Percentiles rank a stretch among this genome's conserved stretches.
Evolutionary conservation across 805 yeast species (phyloP).

Genomic region (Pachysolen tannophilus): DNA sequence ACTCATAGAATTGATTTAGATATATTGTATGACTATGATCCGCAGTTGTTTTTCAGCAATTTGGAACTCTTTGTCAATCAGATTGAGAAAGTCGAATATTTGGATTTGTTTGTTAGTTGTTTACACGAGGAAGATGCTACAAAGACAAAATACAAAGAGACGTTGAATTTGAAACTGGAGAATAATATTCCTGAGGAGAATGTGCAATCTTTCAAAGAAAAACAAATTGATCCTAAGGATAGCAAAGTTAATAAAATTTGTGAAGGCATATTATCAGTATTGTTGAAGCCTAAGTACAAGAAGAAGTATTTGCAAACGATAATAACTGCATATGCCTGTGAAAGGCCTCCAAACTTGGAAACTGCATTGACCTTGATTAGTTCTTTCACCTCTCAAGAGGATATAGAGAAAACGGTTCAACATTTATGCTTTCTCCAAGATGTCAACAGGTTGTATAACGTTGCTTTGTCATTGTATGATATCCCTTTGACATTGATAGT

Average conservation of each 20-base stretch:
- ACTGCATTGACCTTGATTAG: constrained; percentile 66
- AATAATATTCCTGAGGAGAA: constrained; percentile 14
- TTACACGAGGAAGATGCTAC: constrained; percentile 83
- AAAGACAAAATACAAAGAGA: constrained; percentile 73
- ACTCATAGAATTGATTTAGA: constrained; percentile 90
- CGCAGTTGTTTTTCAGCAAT: constrained; percentile 56
- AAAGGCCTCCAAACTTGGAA: constrained; percentile 75
- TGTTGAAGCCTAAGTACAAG: constrained; percentile 43
- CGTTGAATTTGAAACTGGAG: constrained; percentile 27
- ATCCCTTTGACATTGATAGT: constrained; percentile 71
- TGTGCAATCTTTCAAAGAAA: background rate
- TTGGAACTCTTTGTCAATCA: constrained; percentile 63
- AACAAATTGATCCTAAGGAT: constrained; percentile 1
- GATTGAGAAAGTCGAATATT: constrained; percentile 61
- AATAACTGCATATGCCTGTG: constrained; percentile 88
- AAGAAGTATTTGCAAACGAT: constrained; percentile 63
- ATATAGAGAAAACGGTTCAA: constrained; percentile 55
- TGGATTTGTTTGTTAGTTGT: constrained; percentile 84
- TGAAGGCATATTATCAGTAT: constrained; percentile 52
- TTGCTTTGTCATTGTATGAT: constrained; percentile 77
- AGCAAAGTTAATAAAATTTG: constrained; percentile 70
- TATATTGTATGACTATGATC: constrained; percentile 80
- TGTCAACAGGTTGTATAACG: constrained; percentile 71
- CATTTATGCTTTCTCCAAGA: constrained; percentile 90
- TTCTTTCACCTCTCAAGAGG: constrained; percentile 35